A percentile compares a stretch with the other conserved stretches of the same genome.
These are phyloP conservation scores for Boletus smithii DNA, from an alignment of 1,284 basidiomycete species.

Conservation along the genomic window DNA sequence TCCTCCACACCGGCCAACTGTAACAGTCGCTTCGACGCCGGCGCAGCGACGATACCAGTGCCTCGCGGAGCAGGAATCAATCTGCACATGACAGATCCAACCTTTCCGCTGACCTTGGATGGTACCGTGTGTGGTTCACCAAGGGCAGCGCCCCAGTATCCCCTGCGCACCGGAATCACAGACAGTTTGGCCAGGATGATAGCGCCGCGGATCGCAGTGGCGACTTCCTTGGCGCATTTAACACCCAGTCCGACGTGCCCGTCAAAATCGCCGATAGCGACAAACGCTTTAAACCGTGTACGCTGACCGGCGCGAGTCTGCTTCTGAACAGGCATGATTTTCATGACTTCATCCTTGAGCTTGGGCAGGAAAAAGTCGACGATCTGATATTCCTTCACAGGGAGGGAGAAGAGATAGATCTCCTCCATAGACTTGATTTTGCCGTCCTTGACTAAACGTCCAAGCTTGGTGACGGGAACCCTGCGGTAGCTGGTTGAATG, in stretches of 20 bases:
- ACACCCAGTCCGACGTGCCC: conserved; percentile 99
- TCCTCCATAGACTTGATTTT: conserved; percentile 99
- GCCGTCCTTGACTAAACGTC: conserved; percentile 98
- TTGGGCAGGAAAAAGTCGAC: conserved; percentile 97
- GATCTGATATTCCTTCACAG: conserved; percentile 98
- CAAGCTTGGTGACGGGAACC: conserved; percentile 98
- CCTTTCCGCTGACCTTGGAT: conserved; percentile 97
- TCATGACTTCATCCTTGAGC: conserved; percentile 99
- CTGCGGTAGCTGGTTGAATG: conserved; percentile 39
- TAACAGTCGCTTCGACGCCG: conserved; percentile 93
- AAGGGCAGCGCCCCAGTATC: conserved; percentile 99
- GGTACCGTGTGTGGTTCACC: conserved; percentile 99
- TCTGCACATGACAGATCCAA: conserved; percentile 99
- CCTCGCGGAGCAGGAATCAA: conserved; percentile 98
- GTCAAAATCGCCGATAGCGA: conserved; percentile 98
- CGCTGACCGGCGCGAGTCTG: conserved; percentile 99
- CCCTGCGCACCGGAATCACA: conserved; percentile 94
- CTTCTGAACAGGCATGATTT: conserved; percentile 99
- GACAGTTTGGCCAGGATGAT: conserved; percentile 97
- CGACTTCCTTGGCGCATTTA: conserved; percentile 99
- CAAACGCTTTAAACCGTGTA: conserved; percentile 99
- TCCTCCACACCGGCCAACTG: conserved; percentile 98
- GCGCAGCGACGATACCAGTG: conserved; percentile 99
- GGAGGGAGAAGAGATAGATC: conserved; percentile 99
- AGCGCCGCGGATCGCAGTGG: conserved; percentile 97